Evolutionary conservation across 495 filamentous ascomycete species (phyloP), one percentile per base, ranked within the genome.

Genomic region (Trichocladium antarcticum): DNA sequence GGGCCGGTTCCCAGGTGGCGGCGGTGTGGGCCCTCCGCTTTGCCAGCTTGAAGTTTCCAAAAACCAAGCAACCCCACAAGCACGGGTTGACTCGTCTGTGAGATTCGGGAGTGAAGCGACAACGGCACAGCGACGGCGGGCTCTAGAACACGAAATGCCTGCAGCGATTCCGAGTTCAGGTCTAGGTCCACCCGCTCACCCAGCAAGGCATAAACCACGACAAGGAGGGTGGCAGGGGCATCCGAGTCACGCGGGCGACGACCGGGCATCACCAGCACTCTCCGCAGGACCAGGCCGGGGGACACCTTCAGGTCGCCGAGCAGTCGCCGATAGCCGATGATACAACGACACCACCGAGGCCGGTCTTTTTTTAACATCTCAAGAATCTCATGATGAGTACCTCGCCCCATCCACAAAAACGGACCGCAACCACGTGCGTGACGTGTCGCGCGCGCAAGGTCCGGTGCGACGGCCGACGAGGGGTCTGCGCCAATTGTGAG

Each of bases 391-490:
- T 29, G 49, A 63, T 58, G 57, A 60, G 55, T 42, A 48, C 55
- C 50, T 64, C 61, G 21, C 56, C 61, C 14, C 61, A 54, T 14
- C 51, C 58, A 6, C 61, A 56, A 39, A 65, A 60, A 49, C 57
- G 57, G 42, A 53, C 55, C 21, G 50, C 56, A 27, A 47, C 43
- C 32, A 74, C 70, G 22, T 73, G 70, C 54, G 60, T 67, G 48
- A 70, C 70, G 8, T 74, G 71, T 49, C 68, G 71, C 11, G 63
- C 66, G 22, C 69, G 71, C 50, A 74, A 74, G 57, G 71, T 74
- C 14, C 69, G 70, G 20, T 74, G 71, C 55, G 70, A 74, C 42
- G 71, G 71, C 10, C 64, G 65, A 0, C 69, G 64, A 12, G 62
- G 59, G 15, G 55, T 65, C 43, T 74, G 71, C 50, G 62, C 65